These are phyloP conservation scores for Novymonas esmeraldas DNA, from an alignment of 208 protist genomes.

Conservation along the genomic window DNA sequence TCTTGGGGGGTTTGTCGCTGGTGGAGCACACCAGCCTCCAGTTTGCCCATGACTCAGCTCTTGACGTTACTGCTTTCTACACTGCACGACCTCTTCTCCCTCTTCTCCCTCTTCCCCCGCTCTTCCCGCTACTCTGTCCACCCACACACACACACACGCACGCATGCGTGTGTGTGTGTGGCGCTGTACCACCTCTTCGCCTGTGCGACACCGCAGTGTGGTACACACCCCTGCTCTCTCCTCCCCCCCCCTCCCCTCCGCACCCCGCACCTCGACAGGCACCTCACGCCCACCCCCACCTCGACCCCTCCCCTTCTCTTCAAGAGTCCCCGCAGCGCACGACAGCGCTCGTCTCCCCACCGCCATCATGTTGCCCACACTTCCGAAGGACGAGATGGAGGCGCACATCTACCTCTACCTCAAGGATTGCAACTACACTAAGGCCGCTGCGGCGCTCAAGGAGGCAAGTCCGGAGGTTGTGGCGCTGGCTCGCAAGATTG, in stretches of 20 bases:
- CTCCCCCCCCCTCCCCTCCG: no score
- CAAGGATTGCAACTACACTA: slow-evolving; percentile 64
- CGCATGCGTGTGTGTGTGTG: neutral
- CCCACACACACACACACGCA: neutral
- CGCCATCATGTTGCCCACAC: slow-evolving; percentile 43
- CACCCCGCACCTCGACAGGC: no score
- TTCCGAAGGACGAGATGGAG: slow-evolving; percentile 82
- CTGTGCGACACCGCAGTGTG: no score
- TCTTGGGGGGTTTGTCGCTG: no score
- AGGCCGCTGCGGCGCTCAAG: slow-evolving; percentile 74
- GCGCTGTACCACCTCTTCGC: no score
- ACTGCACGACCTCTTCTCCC: neutral
- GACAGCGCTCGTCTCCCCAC: no score
- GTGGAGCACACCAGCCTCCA: no score
- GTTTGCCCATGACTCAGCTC: no score
- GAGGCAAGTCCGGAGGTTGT: slow-evolving; percentile 69
- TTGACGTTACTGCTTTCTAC: neutral
- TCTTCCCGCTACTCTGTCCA: neutral
- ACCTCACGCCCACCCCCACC: no score
- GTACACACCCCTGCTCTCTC: no score
- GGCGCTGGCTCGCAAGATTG: slow-evolving; percentile 47
- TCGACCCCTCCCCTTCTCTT: neutral
- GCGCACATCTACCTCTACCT: slow-evolving; percentile 90
- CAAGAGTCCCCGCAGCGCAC: no score
- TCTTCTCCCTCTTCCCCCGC: neutral